Base-by-base conservation (phyloP, 305 asterid species). In the Fraxinus dipetala region DNA sequence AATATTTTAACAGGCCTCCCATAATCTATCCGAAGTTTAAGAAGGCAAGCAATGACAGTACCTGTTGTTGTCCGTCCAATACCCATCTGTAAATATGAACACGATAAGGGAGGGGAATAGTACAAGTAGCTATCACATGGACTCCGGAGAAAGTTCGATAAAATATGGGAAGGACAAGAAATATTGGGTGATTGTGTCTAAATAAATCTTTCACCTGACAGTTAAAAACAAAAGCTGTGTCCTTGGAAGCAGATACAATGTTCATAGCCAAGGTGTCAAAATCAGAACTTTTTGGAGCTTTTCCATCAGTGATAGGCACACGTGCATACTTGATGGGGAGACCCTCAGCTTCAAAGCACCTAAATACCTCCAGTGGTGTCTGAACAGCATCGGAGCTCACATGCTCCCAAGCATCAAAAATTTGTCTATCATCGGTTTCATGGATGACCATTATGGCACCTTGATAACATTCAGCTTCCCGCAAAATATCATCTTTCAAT, bases 31-130 rank as follows among this genome's bases (percentile, higher is more conserved):
- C 99, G 92, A 76, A 91, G 98, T 87, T 92, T 96, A 85, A 96
- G 85, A 85, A 96, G 98, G 87, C 99, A 96, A 79, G 99, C 97
- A 79, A 92, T 94, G 78, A 96, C 99, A 77, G 99, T 96, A 74
- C 99, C 99, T 38, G 98, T 94, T 75, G 98, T 96, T 78, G 99
- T 96, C 92, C 99, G 92, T 80, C 99, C 99, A 76, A 93, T 96
- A 77, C 99, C 99, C 99, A 96, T 96, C 98, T 96, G 92, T 80
- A 81, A 83, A 75, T 77, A 75, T 59, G 76, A 54, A 80, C 45
- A 80, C 45, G 65, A 67, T 79, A 77, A 80, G 78, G 54, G 70
- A 76, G 83, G 84, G 35, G 81, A 31, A 79, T 81, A 84, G 82
- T 80, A 82, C 83, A 88, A 76, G 72, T 48, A 84, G 84, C 83